Base-by-base conservation (phyloP, 1,284 basidiomycete species). In the Austroboletus novae-zelandiae region DNA sequence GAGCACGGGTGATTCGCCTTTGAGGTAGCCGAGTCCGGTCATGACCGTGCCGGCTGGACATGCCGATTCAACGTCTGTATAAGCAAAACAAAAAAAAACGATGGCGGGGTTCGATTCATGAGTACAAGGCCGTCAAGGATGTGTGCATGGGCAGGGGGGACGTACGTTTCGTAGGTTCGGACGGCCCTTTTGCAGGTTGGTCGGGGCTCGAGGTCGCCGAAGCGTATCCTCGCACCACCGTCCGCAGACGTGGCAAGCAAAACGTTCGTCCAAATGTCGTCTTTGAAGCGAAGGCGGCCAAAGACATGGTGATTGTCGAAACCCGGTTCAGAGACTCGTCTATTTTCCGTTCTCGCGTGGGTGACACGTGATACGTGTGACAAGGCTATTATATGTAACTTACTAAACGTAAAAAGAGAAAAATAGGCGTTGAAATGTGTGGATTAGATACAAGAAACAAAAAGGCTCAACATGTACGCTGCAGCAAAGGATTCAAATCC, bases 1-100 rank as follows among this genome's bases (percentile, higher is more conserved):
- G 11, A 94, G 69, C 3, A 96, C 84, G 34, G 91, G 86, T 0
- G 81, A 73, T 63, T 94, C 87, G 56, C 83, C 86, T 69, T 97
- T 97, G 46, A 91, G 75, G 61, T 92, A 92, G 54, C 87, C 86
- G 8, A 94, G 68, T 3, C 93, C 93, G 9, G 75, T 74, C 34
- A 98, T 72, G 3, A 89, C 71, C 7, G 91, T 91, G 50, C 88
- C 84, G 23, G 83, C 69, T 30, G 76, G 64, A 67, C 87, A 89
- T n/a, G 82, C 80, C 8, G 85, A 88, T 44, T 61, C 48, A 23
- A 69, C 57, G 48, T 51, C 61, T 59, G 20, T 23, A 23, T n/a
- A n/a, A n/a, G n/a, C n/a, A n/a, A n/a, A n/a, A n/a, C n/a, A n/a
- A n/a, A n/a, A n/a, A n/a, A n/a, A n/a, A n/a, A n/a, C n/a, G n/a